Evolutionary conservation across 345 rosid species (phyloP), one percentile per base, ranked within the genome.

Genomic region (Hirschfeldia incana): DNA sequence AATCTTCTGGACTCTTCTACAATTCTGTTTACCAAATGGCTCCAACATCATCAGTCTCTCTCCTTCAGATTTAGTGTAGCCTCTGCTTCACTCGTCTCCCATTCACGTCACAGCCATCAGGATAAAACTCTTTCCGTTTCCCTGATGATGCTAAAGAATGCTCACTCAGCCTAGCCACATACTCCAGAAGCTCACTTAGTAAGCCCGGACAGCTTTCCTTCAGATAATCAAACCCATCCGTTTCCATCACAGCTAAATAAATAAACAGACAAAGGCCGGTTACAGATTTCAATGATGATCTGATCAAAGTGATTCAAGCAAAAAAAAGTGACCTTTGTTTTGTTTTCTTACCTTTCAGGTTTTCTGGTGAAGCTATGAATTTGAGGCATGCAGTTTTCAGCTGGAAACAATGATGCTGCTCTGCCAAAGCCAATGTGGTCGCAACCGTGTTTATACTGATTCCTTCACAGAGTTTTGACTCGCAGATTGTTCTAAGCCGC

Each of bases 31-130:
- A 66, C 73, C 58, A 60, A 16, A 29, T 42, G 59, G 46, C 73
- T 30, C 28, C 73, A 66, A 26, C 67, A 65, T 30, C 61, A 57
- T 17, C 62, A 16, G 39, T 51, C 65, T 55, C 44, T 12, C 15
- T 7, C 61, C 34, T 67, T 58, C 58, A 21, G 21, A 21, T 21
- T 89, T 83, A 91, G 27, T 85, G 88, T 51, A 88, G 62, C 84
- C 93, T 84, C 77, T 83, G 97, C 85, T 91, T 91, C 75, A 91
- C 93, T 49, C 97, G 83, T 66, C 97, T 80, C 17, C 94, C 92
- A 46, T 86, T 85, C 27, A 72, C 46, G 62, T 89, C 94, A 26
- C 82, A 74, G 39, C 91, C 89, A 78, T 91, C 97, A 8, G 81
- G 77, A 59, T 72, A 74, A 39, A 75, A 58, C 30, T 86, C 86